Conservation (phyloP, 2,329 filamentous ascomycete species). For the Cryphonectria parasitica region DNA sequence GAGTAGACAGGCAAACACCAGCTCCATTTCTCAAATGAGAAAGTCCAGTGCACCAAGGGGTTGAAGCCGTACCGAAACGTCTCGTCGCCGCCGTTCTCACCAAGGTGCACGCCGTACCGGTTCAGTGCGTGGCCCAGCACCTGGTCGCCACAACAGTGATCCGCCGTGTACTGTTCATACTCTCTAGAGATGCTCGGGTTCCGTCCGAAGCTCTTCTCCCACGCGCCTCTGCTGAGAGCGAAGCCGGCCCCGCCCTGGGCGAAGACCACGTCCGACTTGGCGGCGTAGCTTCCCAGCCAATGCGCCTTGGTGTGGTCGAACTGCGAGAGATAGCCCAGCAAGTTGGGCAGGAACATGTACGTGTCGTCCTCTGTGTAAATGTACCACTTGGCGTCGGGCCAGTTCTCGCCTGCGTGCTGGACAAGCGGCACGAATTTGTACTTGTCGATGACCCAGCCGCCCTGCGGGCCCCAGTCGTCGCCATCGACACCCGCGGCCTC, state of each 20-base stretch:
- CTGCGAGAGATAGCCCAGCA: conserved; percentile 25
- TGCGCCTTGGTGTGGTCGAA: conserved; percentile 23
- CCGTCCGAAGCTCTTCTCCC: conserved; percentile 17
- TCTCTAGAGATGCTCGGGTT: conserved; percentile 8
- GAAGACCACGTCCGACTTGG: conserved; percentile 25
- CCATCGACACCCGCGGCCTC: conserved; percentile 30
- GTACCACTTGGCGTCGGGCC: conserved; percentile 31
- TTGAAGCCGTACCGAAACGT: conserved; percentile 22
- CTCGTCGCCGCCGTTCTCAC: conserved; percentile 18
- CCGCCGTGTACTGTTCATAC: conserved; percentile 15
- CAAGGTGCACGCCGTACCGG: conserved; percentile 16
- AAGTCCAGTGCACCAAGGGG: conserved; percentile 17
- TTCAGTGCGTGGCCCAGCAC: conserved; percentile 21
- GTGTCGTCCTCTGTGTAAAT: conserved; percentile 33
- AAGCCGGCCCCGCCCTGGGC: conserved; percentile 31
- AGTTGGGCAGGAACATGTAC: conserved; percentile 29
- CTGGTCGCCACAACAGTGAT: conserved; percentile 22
- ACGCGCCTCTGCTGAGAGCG: conserved; percentile 17
- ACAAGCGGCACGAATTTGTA: conserved; percentile 28
- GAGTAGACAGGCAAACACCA: conserved; percentile 21
- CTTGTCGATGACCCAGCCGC: conserved; percentile 26
- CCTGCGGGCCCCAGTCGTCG: conserved; percentile 19
- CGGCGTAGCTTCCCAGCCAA: conserved; percentile 30
- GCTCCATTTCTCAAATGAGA: conserved; percentile 12
- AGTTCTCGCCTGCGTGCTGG: conserved; percentile 22